These are phyloP conservation scores for Dissoconium aciculare DNA, from an alignment of 2,329 filamentous ascomycete genomes.

Conservation along the genomic window DNA sequence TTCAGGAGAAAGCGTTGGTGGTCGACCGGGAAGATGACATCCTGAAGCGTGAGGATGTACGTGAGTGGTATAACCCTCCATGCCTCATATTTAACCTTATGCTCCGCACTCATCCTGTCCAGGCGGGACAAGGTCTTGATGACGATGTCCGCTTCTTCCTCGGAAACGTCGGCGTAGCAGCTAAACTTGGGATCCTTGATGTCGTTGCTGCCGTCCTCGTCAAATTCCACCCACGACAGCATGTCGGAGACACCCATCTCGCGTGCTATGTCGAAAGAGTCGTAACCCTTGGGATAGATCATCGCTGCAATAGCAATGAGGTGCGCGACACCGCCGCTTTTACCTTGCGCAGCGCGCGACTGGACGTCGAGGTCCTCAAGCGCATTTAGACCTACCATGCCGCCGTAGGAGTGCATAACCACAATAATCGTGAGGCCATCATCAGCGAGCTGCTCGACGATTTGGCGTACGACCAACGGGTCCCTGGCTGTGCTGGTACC, in stretches of 20 bases:
- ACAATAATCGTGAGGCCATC: slow-evolving; percentile 18
- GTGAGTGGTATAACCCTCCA: slow-evolving; percentile 1
- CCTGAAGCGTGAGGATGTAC: background rate
- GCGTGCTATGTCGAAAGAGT: background rate
- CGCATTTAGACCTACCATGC: slow-evolving; percentile 23
- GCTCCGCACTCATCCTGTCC: background rate
- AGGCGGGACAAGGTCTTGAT: background rate
- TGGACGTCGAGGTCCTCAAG: slow-evolving; percentile 20
- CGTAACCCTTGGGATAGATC: slow-evolving; percentile 13
- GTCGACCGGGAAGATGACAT: background rate
- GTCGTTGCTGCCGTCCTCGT: background rate
- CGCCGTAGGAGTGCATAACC: slow-evolving; percentile 24
- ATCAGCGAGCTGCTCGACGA: slow-evolving; percentile 6
- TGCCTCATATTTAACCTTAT: slow-evolving; percentile 1
- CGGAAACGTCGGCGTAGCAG: background rate
- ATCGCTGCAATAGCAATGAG: slow-evolving; percentile 24
- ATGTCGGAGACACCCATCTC: background rate
- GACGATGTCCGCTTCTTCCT: background rate
- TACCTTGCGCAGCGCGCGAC: slow-evolving; percentile 16
- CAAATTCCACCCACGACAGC: background rate
- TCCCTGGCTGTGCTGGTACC: slow-evolving; percentile 4
- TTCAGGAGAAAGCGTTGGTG: background rate
- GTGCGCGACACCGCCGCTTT: slow-evolving; percentile 22
- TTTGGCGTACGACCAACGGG: slow-evolving; percentile 1
- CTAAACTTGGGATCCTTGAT: background rate